phyloP scores from a whole-genome alignment of 1,284 basidiomycete species.

The Chondrostereum purpureum region DNA sequence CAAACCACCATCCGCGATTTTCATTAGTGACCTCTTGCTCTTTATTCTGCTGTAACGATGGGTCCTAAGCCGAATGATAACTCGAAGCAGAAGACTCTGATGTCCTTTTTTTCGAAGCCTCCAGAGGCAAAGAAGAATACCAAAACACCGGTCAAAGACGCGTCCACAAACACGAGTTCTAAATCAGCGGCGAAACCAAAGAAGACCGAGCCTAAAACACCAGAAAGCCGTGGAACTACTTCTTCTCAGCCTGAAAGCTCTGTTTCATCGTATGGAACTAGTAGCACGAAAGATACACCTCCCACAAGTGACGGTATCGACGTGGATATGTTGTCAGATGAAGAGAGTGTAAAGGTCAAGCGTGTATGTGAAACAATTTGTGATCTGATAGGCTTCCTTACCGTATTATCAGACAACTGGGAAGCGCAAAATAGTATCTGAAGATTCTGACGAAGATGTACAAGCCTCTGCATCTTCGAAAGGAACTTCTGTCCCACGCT shows the following conservation, averaged over 20 bases:
- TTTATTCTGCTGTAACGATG: too few species aligned
- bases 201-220: background rate
- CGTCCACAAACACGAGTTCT: background rate
- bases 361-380: conserved; percentile 22
- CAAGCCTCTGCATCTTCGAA: conserved; percentile 3
- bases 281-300: conserved; percentile 49
- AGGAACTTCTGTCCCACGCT: conserved; percentile 16
- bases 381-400: conserved; percentile 1
- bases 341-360: conserved; percentile 20
- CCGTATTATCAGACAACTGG: conserved; percentile 22
- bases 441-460: conserved; percentile 65
- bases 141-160: background rate
- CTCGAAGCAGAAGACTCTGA: conserved; percentile 1
- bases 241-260: conserved; percentile 35
- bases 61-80: background rate
- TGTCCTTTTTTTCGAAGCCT: conserved; percentile 1
- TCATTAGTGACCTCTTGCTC: too few species aligned
- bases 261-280: conserved; percentile 41
- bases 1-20: too few species aligned
- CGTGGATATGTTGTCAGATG: conserved; percentile 56
- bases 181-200: background rate
- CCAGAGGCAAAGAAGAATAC: too few species aligned
- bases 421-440: conserved; percentile 65
- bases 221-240: conserved; percentile 6
- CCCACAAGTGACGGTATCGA: conserved; percentile 73